Percentiles rank a stretch among this genome's conserved stretches.
phyloP scores from a whole-genome alignment of 1,284 basidiomycete genomes.

The Quambalaria eucalypti region DNA sequence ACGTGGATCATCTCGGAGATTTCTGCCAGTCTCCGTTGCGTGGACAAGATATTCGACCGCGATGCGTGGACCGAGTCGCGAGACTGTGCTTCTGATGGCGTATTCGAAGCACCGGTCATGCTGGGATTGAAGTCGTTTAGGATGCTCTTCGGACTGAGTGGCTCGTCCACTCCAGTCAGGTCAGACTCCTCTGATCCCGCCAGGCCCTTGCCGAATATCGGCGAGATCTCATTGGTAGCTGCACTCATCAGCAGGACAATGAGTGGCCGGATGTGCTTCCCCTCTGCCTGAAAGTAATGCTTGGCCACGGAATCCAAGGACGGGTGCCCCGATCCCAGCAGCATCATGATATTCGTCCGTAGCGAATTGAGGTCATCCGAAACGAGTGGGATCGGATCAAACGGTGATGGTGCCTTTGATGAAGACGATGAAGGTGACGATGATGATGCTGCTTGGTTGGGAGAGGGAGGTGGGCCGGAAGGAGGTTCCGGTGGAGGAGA shows the following conservation, averaged over 20 bases:
- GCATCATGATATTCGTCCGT: constrained; percentile 63
- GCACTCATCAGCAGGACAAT: constrained; percentile 81
- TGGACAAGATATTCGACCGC: constrained; percentile 56
- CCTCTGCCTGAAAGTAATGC: constrained; percentile 70
- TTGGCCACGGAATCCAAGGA: constrained; percentile 77
- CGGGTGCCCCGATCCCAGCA: constrained; percentile 82
- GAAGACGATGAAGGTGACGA: not conserved
- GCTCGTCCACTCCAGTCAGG: constrained; percentile 55
- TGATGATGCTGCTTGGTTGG: too few species aligned
- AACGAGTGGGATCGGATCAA: constrained; percentile 13
- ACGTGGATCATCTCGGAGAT: constrained; percentile 99
- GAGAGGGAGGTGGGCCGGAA: too few species aligned
- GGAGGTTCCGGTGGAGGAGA: not conserved
- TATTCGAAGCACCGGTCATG: constrained; percentile 52
- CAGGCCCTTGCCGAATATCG: constrained; percentile 43
- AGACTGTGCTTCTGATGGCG: not conserved
- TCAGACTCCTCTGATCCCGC: constrained; percentile 14
- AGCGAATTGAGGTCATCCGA: constrained; percentile 60
- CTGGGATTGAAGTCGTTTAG: constrained; percentile 75
- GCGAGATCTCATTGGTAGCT: constrained; percentile 75
- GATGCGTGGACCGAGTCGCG: not conserved
- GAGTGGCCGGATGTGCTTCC: constrained; percentile 79
- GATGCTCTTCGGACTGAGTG: constrained; percentile 63
- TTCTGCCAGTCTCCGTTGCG: constrained; percentile 83
- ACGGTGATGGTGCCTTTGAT: not conserved